phyloP scores from a whole-genome alignment of 2,329 filamentous ascomycete genomes.

The Aspergillus fischeri region DNA sequence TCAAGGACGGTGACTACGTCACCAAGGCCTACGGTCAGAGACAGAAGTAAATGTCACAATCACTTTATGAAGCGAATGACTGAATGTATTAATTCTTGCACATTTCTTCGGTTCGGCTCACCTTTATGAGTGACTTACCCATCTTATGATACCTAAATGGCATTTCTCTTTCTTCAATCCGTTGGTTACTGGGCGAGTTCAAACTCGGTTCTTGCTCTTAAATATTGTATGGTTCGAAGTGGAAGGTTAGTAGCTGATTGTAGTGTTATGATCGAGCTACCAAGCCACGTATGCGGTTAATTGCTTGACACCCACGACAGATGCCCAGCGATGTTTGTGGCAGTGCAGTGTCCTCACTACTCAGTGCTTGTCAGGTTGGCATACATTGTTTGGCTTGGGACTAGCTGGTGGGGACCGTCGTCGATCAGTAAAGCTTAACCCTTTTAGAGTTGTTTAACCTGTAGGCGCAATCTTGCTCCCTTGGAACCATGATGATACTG shows the following conservation, averaged over 20 bases:
- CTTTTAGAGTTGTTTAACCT: neutral
- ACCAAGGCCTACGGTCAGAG: constrained; percentile 89
- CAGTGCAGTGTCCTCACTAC: neutral
- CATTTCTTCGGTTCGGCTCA: constrained; percentile 1
- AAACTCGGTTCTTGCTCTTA: too few relatives aligned
- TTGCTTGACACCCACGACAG: neutral
- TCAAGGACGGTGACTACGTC: constrained; percentile 84
- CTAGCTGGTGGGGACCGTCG: neutral
- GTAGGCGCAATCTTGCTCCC: neutral
- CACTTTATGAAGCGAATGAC: constrained; percentile 11
- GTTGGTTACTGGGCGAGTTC: neutral
- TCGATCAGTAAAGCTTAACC: constrained; percentile 2
- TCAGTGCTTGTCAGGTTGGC: neutral
- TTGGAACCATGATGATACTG: neutral
- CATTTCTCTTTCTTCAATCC: neutral
- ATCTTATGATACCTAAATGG: constrained; percentile 3
- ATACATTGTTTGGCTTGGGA: neutral
- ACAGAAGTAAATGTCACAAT: constrained; percentile 21
- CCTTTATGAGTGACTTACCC: neutral
- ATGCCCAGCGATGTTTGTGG: too few relatives aligned
- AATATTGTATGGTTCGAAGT: constrained; percentile 1
- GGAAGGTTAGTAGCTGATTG: neutral
- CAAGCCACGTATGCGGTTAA: neutral
- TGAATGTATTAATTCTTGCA: constrained; percentile 8
- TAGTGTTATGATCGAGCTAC: neutral